Evolutionary conservation across 768 basidiomycete genomes (phyloP), one percentile per base, ranked within the genome.

Genomic region (Lactifluus hygrophoroides): DNA sequence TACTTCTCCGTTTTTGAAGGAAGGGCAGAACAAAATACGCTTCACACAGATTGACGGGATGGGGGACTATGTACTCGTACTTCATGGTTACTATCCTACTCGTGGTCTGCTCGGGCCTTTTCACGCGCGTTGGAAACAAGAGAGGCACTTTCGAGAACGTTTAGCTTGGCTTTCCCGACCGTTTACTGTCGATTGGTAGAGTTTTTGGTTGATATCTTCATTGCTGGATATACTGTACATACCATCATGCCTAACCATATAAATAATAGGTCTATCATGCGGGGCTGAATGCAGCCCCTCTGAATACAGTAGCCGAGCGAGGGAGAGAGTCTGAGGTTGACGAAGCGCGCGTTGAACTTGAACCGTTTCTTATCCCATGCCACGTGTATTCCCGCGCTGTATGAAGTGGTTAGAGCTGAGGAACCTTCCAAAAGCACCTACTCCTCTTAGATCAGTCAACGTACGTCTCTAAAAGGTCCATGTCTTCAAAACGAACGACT

Each of bases 371-470:
- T n/a, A n/a, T n/a, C n/a, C n/a, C n/a, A n/a, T n/a, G n/a, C n/a
- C n/a, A n/a, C n/a, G n/a, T n/a, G n/a, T n/a, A n/a, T n/a, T n/a
- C n/a, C n/a, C 46, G 17, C 28, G 5, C 13, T 30, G 35, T 17
- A 65, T 70, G n/a, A 53, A 50, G 38, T 48, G 35, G 23, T n/a
- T n/a, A n/a, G 34, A 56, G 7, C 54, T 56, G 17, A 51, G 13
- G 27, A 47, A 34, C 6, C 54, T 60, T 25, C 34, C 54, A 21
- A 40, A 35, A n/a, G 13, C 43, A 32, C 55, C 48, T 14, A 56
- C 38, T 17, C 34, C 43, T 45, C 47, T 55, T 1, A 34, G n/a
- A 50, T 56, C 59, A 14, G 48, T 60, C 9, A 60, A 60, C 28
- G 59, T 60, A 44, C 43, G 46, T 23, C 14, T 19, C 0, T 17